Percentiles rank a stretch among this genome's conserved stretches.
phyloP scores from a whole-genome alignment of 2,329 filamentous ascomycete species.

The Ophiostoma populinum region DNA sequence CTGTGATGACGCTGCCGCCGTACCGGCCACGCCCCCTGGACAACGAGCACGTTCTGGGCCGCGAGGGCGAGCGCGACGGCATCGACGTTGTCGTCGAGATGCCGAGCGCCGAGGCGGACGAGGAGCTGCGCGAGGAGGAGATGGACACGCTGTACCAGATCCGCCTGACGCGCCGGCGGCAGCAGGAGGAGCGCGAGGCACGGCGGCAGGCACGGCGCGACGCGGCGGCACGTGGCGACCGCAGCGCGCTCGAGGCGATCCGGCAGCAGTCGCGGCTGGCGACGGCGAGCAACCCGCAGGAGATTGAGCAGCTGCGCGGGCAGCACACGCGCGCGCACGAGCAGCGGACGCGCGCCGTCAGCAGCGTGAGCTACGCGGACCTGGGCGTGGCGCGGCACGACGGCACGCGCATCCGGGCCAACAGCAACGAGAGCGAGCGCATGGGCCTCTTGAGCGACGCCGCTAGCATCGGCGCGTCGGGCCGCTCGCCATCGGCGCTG shows the following conservation, averaged over 20 bases:
- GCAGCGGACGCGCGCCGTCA: slow-evolving; percentile 48
- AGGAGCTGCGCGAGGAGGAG: slow-evolving; percentile 63
- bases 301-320: slow-evolving; percentile 41
- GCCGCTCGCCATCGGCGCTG: slow-evolving; percentile 16
- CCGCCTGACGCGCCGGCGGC: slow-evolving; percentile 55
- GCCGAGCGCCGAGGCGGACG: slow-evolving; percentile 64
- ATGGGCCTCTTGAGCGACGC: slow-evolving; percentile 55
- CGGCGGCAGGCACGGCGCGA: slow-evolving; percentile 52
- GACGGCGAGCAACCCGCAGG: slow-evolving; percentile 28
- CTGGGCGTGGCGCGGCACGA: slow-evolving; percentile 63
- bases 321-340: slow-evolving; percentile 38
- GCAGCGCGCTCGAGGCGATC: slow-evolving; percentile 48
- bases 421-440: slow-evolving; percentile 55
- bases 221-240: slow-evolving; percentile 55
- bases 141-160: slow-evolving; percentile 93
- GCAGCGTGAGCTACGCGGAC: slow-evolving; percentile 60
- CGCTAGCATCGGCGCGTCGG: slow-evolving; percentile 36
- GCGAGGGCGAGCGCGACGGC: slow-evolving; percentile 80
- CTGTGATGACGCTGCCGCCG: slow-evolving; percentile 82
- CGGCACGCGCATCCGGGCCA: slow-evolving; percentile 56
- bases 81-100: slow-evolving; percentile 83
- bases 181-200: slow-evolving; percentile 62
- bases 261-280: slow-evolving; percentile 36
- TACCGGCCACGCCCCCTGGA: slow-evolving; percentile 60
- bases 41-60: slow-evolving; percentile 65